Conservation (phyloP, 2,329 filamentous ascomycete species). For the Neonectria ditissima region DNA sequence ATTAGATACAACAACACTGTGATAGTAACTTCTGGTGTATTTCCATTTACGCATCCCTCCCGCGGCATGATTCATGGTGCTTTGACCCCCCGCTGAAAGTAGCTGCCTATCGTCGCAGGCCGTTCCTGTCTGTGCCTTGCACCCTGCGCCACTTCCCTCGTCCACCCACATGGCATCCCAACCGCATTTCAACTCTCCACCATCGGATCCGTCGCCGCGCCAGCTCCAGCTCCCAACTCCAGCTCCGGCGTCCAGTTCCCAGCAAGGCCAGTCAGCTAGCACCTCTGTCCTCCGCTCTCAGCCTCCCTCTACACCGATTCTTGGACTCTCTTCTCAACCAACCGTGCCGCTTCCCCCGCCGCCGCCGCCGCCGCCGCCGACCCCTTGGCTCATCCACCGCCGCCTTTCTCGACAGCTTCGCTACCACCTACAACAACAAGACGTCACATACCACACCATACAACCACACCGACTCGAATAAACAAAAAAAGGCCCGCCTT, state of each 20-base stretch:
- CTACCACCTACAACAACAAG: neutral
- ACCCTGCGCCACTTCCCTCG: constrained; percentile 30
- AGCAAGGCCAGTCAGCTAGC: neutral
- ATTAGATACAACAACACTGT: neutral
- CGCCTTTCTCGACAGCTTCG: neutral
- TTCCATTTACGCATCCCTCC: neutral
- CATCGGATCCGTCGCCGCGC: constrained; percentile 11
- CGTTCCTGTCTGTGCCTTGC: neutral
- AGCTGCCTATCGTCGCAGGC: constrained; percentile 1
- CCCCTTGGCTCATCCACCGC: neutral
- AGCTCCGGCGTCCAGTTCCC: neutral
- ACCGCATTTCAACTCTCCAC: constrained; percentile 20
- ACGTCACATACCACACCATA: neutral
- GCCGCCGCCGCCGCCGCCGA: neutral
- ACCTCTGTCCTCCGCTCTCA: neutral
- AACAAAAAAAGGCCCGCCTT: neutral
- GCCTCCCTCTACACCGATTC: neutral
- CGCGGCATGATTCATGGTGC: neutral
- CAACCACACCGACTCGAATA: neutral
- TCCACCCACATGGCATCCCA: constrained; percentile 17
- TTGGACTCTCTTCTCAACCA: neutral
- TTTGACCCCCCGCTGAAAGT: neutral
- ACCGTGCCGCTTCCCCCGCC: no score
- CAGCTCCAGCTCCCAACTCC: constrained; percentile 11
- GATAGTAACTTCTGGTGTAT: neutral